Conservation (phyloP, 768 basidiomycete genomes). For the Lentinula boryana region DNA sequence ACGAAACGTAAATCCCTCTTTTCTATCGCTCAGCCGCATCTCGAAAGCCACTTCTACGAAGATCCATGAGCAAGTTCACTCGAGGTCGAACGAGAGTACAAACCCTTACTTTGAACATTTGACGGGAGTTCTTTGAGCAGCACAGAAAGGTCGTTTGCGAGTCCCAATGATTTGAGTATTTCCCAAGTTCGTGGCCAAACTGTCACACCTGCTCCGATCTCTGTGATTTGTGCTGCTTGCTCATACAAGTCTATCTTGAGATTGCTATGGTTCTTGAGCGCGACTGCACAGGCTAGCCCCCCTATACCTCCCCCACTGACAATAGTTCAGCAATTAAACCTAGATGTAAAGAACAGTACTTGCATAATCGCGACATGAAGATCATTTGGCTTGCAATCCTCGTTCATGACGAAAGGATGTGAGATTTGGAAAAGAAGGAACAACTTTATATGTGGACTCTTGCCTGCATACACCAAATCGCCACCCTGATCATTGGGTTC, state of each 20-base stretch:
- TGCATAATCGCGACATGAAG: constrained; percentile 3
- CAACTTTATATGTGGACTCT: too few relatives aligned
- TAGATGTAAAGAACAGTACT: not conserved
- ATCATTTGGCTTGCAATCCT: not conserved
- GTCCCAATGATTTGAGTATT: constrained; percentile 16
- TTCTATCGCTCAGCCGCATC: constrained; percentile 27
- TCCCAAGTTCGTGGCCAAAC: constrained; percentile 21
- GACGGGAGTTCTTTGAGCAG: not conserved
- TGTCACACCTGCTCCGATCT: constrained; percentile 28
- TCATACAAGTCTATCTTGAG: constrained; percentile 27
- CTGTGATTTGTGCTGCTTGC: constrained; percentile 24
- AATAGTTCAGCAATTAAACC: not conserved
- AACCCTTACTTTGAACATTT: not conserved
- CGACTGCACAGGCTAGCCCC: constrained; percentile 27
- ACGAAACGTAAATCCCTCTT: constrained; percentile 23
- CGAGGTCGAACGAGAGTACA: not conserved
- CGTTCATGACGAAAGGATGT: not conserved
- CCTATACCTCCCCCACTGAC: constrained; percentile 19
- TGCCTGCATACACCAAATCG: too few relatives aligned
- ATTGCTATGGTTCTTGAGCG: constrained; percentile 15
- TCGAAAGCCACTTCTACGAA: constrained; percentile 15
- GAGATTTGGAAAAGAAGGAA: too few relatives aligned
- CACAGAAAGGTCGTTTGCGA: constrained; percentile 16
- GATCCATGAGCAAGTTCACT: not conserved
- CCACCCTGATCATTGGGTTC: not conserved